Evolutionary conservation across 2,329 filamentous ascomycete species (phyloP).

Genomic region (Cladosporium sp.): DNA sequence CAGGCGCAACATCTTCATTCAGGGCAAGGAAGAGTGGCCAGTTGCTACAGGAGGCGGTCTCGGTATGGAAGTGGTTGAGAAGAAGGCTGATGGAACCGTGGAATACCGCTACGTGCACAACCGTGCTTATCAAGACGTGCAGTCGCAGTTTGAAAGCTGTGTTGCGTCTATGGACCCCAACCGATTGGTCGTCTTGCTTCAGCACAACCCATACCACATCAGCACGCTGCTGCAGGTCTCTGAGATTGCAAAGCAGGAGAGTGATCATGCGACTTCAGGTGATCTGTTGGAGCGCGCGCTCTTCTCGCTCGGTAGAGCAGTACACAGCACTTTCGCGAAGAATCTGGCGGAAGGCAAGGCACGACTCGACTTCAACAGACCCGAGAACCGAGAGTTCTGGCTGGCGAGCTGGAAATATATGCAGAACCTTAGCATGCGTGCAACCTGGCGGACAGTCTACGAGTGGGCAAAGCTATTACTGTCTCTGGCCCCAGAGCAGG

Average conservation of each 20-base stretch:
- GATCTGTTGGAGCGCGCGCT: conserved; percentile 88
- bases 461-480: conserved; percentile 91
- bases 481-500: conserved; percentile 67
- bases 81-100: conserved; percentile 57
- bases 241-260: conserved; percentile 86
- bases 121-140: conserved; percentile 68
- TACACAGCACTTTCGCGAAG: conserved; percentile 77
- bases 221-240: conserved; percentile 92
- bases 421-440: conserved; percentile 78
- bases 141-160: conserved; percentile 72
- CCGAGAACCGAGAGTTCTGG: conserved; percentile 91
- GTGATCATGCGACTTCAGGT: conserved; percentile 80
- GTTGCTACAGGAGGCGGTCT: conserved; percentile 75
- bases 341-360: conserved; percentile 76
- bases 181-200: conserved; percentile 73
- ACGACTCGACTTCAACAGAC: conserved; percentile 74
- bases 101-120: conserved; percentile 81
- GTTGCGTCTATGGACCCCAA: conserved; percentile 86
- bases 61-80: conserved; percentile 71
- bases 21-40: conserved; percentile 87
- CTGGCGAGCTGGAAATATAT: conserved; percentile 88
- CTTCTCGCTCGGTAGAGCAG: conserved; percentile 88
- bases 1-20: conserved; percentile 78
- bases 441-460: conserved; percentile 89
- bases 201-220: conserved; percentile 81